Evolutionary conservation across 2,329 filamentous ascomycete genomes (phyloP).

Genomic region (Diaporthe helianthi): DNA sequence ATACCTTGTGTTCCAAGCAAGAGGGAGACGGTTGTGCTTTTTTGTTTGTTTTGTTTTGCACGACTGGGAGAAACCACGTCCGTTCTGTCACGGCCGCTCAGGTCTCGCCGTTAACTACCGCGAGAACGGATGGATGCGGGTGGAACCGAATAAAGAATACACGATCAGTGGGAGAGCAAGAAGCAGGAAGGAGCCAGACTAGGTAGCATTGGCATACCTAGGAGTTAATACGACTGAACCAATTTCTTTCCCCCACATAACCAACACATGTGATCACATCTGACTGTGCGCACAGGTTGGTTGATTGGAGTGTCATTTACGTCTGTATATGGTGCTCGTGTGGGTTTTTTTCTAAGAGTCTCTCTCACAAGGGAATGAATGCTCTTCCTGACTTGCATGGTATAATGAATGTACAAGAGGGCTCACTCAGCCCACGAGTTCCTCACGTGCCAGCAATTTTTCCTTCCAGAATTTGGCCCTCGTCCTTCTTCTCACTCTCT

Average conservation of each 20-base stretch:
- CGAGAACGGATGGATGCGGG: background rate
- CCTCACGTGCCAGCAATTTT: background rate
- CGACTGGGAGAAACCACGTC: slow-evolving; percentile 32
- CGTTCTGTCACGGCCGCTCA: slow-evolving; percentile 16
- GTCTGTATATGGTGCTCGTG: background rate
- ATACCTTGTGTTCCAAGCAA: slow-evolving; percentile 3
- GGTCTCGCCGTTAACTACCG: slow-evolving; percentile 11
- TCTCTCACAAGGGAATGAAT: background rate
- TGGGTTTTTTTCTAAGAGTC: background rate
- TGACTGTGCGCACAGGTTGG: background rate
- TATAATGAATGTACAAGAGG: background rate
- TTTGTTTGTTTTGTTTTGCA: background rate
- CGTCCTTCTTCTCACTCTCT: slow-evolving; percentile 34
- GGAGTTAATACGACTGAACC: slow-evolving; percentile 28
- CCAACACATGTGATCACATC: too few species aligned
- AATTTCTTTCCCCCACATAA: slow-evolving; percentile 11
- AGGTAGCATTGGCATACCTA: slow-evolving; percentile 19
- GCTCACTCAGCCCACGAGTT: background rate
- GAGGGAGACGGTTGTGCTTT: slow-evolving; percentile 5
- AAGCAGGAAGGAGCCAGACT: background rate
- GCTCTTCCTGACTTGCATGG: background rate
- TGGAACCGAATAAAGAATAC: background rate
- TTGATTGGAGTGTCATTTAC: slow-evolving; percentile 7
- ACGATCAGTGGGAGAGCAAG: slow-evolving; percentile 3
- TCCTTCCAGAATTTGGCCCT: background rate